Base-by-base conservation (phyloP, 352 stramenopile genomes). In the Elongisporangium anandrum region DNA sequence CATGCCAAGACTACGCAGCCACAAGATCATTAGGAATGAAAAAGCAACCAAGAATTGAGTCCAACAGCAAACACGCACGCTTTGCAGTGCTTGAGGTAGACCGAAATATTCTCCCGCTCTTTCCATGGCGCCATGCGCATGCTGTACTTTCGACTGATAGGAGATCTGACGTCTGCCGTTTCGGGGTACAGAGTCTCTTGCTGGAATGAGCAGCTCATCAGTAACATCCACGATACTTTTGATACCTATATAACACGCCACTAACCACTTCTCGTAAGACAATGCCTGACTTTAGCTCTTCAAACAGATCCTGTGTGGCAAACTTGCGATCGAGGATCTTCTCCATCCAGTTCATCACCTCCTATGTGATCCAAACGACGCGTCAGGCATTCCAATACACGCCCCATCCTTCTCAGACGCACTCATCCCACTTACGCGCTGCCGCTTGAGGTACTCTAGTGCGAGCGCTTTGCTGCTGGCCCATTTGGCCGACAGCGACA, bases 81-180 rank as follows among this genome's bases (percentile, higher is more conserved):
- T 66, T 90, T 88, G 76, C 82, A 94, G 26, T 90, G 82, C 57
- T 85, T 77, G 49, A 94, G 72, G 57, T 92, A 94, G 26, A 94
- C 72, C 0, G 81, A 86, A 49, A 92, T 94, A 56, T 94, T 92
- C 57, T 94, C 85, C 4, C 85, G 69, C 57, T 94, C 85, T 57
- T 92, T 94, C 85, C 85, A 94, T 29, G 85, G 82, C 24, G 85
- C 85, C 81, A 92, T 88, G 24, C 68, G 70, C 29, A 64, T 64
- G 23, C 70, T 79, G 71, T 92, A 94, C 6, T 75, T 86, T 20
- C 85, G 81, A 39, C 78, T 92, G 67, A 90, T 92, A 0, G 79
- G 82, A n/a, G 77, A 88, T 24, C 75, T 72, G 16, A 70, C 78
- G 45, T 80, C 73, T 29, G 67, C 76, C 15, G 59, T 59, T 9